Evolutionary conservation across 768 basidiomycete genomes (phyloP).

Genomic region (Paxillus involutus): DNA sequence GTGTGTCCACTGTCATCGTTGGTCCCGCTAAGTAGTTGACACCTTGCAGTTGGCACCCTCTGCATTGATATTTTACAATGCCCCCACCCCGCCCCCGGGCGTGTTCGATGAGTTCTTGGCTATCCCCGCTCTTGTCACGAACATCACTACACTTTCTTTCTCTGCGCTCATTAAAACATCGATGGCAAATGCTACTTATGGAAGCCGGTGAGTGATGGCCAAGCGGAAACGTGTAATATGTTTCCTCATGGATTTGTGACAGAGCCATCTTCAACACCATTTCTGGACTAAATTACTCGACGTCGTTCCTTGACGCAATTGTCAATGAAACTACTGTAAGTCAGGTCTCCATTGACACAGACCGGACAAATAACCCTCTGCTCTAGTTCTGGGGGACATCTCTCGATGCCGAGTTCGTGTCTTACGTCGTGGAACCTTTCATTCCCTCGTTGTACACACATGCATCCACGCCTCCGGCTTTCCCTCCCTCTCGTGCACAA

Average conservation of each 20-base stretch:
- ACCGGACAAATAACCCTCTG: neutral
- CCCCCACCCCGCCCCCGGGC: slow-evolving; percentile 16
- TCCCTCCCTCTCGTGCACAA: slow-evolving; percentile 39
- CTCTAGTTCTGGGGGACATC: slow-evolving; percentile 10
- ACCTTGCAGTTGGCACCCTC: slow-evolving; percentile 4
- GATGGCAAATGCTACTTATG: neutral
- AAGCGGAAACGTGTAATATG: neutral
- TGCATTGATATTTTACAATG: slow-evolving; percentile 54
- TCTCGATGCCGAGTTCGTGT: slow-evolving; percentile 1
- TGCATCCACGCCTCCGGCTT: slow-evolving; percentile 39
- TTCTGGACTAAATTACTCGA: slow-evolving; percentile 5
- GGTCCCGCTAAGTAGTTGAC: neutral
- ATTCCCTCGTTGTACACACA: slow-evolving; percentile 40
- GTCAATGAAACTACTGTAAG: slow-evolving; percentile 17
- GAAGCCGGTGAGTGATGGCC: slow-evolving; percentile 1
- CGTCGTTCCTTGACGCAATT: slow-evolving; percentile 16
- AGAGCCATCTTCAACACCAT: slow-evolving; percentile 9
- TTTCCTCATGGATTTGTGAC: neutral
- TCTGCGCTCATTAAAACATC: slow-evolving; percentile 10
- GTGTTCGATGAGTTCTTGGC: slow-evolving; percentile 20
- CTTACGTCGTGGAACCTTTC: slow-evolving; percentile 49
- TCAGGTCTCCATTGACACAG: slow-evolving; percentile 1
- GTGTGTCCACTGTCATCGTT: slow-evolving; percentile 9
- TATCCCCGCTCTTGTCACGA: slow-evolving; percentile 6
- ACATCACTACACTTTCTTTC: slow-evolving; percentile 15